phyloP scores from a whole-genome alignment of 1,139 yeast genomes.

The Yarrowia galli region DNA sequence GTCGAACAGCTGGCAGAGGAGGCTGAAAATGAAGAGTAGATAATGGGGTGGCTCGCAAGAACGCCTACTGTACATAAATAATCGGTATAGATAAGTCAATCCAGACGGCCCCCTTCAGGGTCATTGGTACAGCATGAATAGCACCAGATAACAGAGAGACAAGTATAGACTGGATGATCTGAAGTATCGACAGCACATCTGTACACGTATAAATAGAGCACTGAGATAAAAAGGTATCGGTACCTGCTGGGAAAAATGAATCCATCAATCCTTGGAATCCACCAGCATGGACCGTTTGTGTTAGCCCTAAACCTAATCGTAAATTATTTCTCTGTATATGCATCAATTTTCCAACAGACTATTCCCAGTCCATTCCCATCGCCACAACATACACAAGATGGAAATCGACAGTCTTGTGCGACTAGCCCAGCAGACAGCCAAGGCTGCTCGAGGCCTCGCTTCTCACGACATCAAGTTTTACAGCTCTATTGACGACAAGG shows the following conservation, averaged over 20 bases:
- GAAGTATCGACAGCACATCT: no score
- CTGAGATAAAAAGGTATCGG: neutral
- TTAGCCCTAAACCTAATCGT: constrained; percentile 38
- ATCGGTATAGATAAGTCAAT: constrained; percentile 2
- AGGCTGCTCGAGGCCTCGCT: constrained; percentile 75
- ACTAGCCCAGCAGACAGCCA: constrained; percentile 54
- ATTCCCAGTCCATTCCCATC: neutral
- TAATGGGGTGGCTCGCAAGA: neutral
- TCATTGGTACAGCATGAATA: no score
- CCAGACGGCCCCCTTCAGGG: neutral
- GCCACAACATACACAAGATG: constrained; percentile 27
- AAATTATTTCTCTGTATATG: constrained; percentile 34
- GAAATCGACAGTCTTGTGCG: constrained; percentile 24
- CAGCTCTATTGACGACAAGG: constrained; percentile 65
- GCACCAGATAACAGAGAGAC: neutral
- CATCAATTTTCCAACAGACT: constrained; percentile 19
- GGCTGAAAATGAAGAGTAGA: neutral
- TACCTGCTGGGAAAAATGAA: neutral
- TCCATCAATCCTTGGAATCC: neutral
- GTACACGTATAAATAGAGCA: neutral
- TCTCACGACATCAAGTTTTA: constrained; percentile 83
- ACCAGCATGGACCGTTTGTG: neutral
- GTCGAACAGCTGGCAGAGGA: neutral
- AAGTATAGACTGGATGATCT: no score
- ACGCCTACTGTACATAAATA: constrained; percentile 10